Conservation (phyloP, 371 early-diverging fungal genomes). For the Rozella allomycis region DNA sequence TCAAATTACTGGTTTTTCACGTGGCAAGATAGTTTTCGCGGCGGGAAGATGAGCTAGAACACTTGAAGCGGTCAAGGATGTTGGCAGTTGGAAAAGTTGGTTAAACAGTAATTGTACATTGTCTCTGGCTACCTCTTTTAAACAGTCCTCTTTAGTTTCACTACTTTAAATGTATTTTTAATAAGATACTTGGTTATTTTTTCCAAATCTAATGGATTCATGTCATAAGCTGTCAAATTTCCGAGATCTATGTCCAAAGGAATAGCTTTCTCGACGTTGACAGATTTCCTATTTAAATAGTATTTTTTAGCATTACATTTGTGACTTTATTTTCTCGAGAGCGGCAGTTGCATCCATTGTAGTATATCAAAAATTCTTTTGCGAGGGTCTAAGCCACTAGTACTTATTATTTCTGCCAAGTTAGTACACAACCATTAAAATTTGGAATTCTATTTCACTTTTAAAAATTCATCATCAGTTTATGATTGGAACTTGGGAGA, state of each 20-base stretch:
- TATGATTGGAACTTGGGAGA: too few relatives aligned
- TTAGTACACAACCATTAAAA: too few relatives aligned
- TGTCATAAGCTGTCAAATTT: conserved; percentile 50
- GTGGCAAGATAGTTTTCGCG: conserved; percentile 1
- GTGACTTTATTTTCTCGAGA: too few relatives aligned
- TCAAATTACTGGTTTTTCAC: conserved; percentile 1
- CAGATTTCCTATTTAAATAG: conserved; percentile 9
- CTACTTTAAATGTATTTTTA: too few relatives aligned
- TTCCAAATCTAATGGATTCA: conserved; percentile 38
- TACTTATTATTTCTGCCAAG: too few relatives aligned
- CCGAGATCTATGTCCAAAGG: conserved; percentile 72
- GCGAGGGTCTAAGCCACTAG: too few relatives aligned
- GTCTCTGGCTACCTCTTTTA: conserved; percentile 52
- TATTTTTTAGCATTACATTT: too few relatives aligned
- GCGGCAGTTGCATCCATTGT: too few relatives aligned
- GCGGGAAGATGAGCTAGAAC: conserved; percentile 59
- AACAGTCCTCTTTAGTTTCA: conserved; percentile 3
- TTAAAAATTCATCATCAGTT: too few relatives aligned
- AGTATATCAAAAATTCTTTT: too few relatives aligned
- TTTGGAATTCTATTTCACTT: too few relatives aligned
- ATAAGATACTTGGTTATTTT: too few relatives aligned
- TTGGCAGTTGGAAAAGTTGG: conserved; percentile 59
- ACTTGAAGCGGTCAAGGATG: conserved; percentile 41
- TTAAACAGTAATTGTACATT: conserved; percentile 69
- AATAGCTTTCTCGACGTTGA: conserved; percentile 30